Evolutionary conservation across 179 eudicot genomes (phyloP), one percentile per base, ranked within the genome.

Genomic region (Nepenthes alata): DNA sequence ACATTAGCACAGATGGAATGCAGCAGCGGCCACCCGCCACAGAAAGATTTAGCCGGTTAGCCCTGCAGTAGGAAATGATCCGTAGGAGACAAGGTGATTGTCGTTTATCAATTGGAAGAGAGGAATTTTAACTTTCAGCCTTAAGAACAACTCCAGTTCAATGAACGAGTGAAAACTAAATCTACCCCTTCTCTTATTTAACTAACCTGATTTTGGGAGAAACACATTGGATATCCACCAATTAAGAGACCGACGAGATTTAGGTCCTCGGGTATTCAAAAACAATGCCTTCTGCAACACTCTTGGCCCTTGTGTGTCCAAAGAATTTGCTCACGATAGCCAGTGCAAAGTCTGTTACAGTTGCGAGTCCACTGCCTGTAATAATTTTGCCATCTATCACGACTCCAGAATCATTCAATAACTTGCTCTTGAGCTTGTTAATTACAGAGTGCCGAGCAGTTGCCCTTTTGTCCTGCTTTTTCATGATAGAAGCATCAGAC

Each of bases 201-300:
- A 4, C 45, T 7, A 4, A 4, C 45, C 45, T 41, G 8, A 41
- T 41, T 41, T 41, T 41, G 53, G 0, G 12, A 50, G 4, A 13
- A 13, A 50, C 15, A 10, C n/a, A 8, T 7, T 3, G 11, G 15
- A 11, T 1, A 13, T 11, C n/a, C 53, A 11, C 16, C 53, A 0
- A 50, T 11, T 11, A 10, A 50, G 11, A 3, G 53, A 14, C 5
- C 4, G 11, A 11, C 15, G 5, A 2, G n/a, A 50, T 3, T 70
- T 67, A 73, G 59, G 67, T 72, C 64, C 67, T 77, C 0, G 88
- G 84, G 74, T 83, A 93, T 71, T 85, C 87, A 47, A 77, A 82
- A 62, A 93, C 98, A 44, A 93, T 90, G 50, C 93, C 96, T 77
- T 85, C 97, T 10, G 98, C 97, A 5, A 93, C 95, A 76, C 96